A percentile compares a stretch with the other conserved stretches of the same genome.
These are phyloP conservation scores for Penicillium griseofulvum DNA, from an alignment of 2,329 filamentous ascomycete species.

Conservation along the genomic window DNA sequence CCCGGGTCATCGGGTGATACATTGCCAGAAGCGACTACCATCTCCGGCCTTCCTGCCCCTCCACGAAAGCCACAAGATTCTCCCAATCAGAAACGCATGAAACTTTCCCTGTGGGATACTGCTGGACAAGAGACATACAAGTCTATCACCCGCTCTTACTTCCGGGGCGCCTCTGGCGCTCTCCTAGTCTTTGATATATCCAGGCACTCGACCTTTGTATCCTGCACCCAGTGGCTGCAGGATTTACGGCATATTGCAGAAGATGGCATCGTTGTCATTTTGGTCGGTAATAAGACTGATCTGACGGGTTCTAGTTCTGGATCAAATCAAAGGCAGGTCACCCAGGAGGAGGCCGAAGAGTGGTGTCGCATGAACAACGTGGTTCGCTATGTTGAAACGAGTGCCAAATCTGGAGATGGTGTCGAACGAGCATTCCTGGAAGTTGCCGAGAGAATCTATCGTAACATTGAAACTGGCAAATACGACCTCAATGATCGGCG, in stretches of 20 bases:
- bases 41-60: slow-evolving; percentile 35
- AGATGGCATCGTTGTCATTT: slow-evolving; percentile 87
- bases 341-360: slow-evolving; percentile 75
- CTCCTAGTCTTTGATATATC: slow-evolving; percentile 95
- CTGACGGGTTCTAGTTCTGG: slow-evolving; percentile 56
- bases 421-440: slow-evolving; percentile 92
- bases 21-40: slow-evolving; percentile 13
- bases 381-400: slow-evolving; percentile 92
- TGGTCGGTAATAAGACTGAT: slow-evolving; percentile 95
- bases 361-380: slow-evolving; percentile 87
- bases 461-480: slow-evolving; percentile 91
- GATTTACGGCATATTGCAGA: slow-evolving; percentile 94
- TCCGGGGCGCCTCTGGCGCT: slow-evolving; percentile 73
- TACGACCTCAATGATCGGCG: slow-evolving; percentile 93
- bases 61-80: slow-evolving; percentile 37
- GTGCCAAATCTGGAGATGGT: slow-evolving; percentile 89
- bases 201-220: slow-evolving; percentile 76
- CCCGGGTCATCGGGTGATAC: slow-evolving; percentile 14
- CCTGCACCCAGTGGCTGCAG: slow-evolving; percentile 89
- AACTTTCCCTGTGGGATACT: slow-evolving; percentile 91
- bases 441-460: slow-evolving; percentile 91
- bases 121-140: slow-evolving; percentile 98
- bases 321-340: slow-evolving; percentile 68
- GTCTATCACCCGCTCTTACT: slow-evolving; percentile 90
- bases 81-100: slow-evolving; percentile 72